These are phyloP conservation scores for Boehmeria nivea DNA, from an alignment of 306 rosid species.

Conservation along the genomic window DNA sequence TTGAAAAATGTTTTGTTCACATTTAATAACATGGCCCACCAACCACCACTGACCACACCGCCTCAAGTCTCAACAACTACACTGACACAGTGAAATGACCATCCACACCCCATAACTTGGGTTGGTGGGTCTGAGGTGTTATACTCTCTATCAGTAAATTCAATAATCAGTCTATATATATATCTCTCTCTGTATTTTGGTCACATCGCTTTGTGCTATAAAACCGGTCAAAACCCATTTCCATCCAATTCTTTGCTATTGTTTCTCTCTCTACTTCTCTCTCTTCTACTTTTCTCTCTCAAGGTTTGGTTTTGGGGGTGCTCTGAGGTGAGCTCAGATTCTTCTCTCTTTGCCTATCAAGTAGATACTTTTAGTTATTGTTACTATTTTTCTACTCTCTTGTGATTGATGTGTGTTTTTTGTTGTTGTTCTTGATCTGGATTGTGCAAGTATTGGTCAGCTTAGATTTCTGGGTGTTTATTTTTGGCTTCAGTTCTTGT, in stretches of 20 bases:
- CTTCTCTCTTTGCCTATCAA: neutral
- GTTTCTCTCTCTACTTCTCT: neutral
- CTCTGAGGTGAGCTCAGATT: conserved; percentile 7
- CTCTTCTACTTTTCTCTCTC: neutral
- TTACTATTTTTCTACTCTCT: neutral
- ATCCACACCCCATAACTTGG: too few species aligned
- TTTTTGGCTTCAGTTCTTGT: neutral
- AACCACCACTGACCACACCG: too few species aligned
- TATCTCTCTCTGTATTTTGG: too few species aligned
- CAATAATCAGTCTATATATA: too few species aligned
- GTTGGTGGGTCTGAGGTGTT: too few species aligned
- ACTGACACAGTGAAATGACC: too few species aligned
- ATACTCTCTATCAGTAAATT: too few species aligned
- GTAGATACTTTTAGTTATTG: neutral
- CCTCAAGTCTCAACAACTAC: too few species aligned
- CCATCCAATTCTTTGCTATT: neutral
- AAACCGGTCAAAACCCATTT: neutral
- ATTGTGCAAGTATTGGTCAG: neutral
- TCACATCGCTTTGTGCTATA: too few species aligned
- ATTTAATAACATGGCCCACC: too few species aligned
- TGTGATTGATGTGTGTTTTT: neutral
- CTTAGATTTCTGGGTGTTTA: neutral
- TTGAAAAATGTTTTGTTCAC: too few species aligned
- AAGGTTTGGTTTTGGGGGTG: neutral
- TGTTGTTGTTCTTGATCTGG: conserved; percentile 7